Percentiles rank a stretch among this genome's conserved stretches.
phyloP scores from a whole-genome alignment of 2,329 filamentous ascomycete genomes.

The Fusarium sulawesiense region DNA sequence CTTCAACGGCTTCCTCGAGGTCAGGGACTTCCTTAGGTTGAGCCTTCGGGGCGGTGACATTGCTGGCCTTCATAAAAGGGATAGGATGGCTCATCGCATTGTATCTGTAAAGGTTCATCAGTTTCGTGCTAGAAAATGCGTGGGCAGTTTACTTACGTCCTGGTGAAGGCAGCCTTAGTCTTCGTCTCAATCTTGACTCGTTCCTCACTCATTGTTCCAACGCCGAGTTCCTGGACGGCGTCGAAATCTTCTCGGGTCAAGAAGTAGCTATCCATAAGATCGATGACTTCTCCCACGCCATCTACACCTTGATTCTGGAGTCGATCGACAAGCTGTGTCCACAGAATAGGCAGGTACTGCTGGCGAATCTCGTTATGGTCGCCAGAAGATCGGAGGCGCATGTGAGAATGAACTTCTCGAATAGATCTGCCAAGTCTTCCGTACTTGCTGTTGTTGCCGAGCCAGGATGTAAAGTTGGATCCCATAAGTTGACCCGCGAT shows the following conservation, averaged over 20 bases:
- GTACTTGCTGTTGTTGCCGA: constrained; percentile 93
- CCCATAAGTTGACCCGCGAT: constrained; percentile 80
- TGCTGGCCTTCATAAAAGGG: constrained; percentile 95
- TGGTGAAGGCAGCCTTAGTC: constrained; percentile 90
- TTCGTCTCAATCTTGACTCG: constrained; percentile 82
- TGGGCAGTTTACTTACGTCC: constrained; percentile 70
- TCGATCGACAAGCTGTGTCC: constrained; percentile 80
- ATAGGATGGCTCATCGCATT: constrained; percentile 88
- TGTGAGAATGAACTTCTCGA: constrained; percentile 96
- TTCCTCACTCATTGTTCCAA: constrained; percentile 84
- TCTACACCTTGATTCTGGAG: constrained; percentile 85
- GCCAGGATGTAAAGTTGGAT: constrained; percentile 87
- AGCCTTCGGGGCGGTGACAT: constrained; percentile 77
- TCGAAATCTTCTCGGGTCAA: constrained; percentile 96
- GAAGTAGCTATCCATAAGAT: constrained; percentile 97
- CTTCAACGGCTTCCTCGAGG: constrained; percentile 94
- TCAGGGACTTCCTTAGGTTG: constrained; percentile 83
- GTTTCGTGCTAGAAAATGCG: background rate
- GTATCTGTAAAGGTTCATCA: constrained; percentile 67
- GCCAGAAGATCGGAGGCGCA: constrained; percentile 89
- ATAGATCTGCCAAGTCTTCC: constrained; percentile 81
- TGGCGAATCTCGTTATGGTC: constrained; percentile 95
- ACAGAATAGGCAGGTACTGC: constrained; percentile 90
- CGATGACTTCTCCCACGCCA: constrained; percentile 82
- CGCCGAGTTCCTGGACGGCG: constrained; percentile 87